phyloP scores from a whole-genome alignment of 352 stramenopile genomes.

The Elongisporangium undulatum region DNA sequence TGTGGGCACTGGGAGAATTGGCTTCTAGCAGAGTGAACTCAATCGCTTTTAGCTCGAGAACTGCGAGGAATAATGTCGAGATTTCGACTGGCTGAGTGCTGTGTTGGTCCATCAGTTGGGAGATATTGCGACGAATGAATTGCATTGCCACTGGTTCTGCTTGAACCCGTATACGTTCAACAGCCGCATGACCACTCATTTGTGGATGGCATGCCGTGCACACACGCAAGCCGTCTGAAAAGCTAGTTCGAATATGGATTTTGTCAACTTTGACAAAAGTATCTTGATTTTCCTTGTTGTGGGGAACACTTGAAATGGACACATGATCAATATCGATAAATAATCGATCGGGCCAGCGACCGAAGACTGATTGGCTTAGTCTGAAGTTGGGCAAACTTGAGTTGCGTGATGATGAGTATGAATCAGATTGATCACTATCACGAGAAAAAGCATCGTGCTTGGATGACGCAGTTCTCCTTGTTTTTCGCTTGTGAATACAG shows the following conservation, averaged over 20 bases:
- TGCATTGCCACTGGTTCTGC: slow-evolving; percentile 22
- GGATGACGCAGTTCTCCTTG: neutral
- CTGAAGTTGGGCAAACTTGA: neutral
- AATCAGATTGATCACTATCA: neutral
- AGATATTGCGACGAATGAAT: slow-evolving; percentile 5
- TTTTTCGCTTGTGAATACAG: slow-evolving; percentile 21
- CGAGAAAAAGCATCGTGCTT: neutral
- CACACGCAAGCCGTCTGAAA: slow-evolving; percentile 41
- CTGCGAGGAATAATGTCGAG: slow-evolving; percentile 36
- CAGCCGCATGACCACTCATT: slow-evolving; percentile 28
- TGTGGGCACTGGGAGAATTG: slow-evolving; percentile 3
- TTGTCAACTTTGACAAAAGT: slow-evolving; percentile 32
- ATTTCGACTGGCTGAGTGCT: neutral
- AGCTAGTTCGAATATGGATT: slow-evolving; percentile 35
- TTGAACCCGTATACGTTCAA: slow-evolving; percentile 46
- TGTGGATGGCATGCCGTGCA: slow-evolving; percentile 46
- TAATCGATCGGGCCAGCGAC: slow-evolving; percentile 29
- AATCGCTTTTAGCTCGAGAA: slow-evolving; percentile 45
- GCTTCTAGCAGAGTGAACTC: slow-evolving; percentile 45
- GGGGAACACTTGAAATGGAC: slow-evolving; percentile 9
- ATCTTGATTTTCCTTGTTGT: slow-evolving; percentile 10
- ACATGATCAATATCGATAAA: slow-evolving; percentile 38
- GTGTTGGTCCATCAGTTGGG: neutral
- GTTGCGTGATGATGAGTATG: neutral
- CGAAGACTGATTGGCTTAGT: neutral